These are phyloP conservation scores for Phytopythium montanum DNA, from an alignment of 352 stramenopile species.

Conservation along the genomic window DNA sequence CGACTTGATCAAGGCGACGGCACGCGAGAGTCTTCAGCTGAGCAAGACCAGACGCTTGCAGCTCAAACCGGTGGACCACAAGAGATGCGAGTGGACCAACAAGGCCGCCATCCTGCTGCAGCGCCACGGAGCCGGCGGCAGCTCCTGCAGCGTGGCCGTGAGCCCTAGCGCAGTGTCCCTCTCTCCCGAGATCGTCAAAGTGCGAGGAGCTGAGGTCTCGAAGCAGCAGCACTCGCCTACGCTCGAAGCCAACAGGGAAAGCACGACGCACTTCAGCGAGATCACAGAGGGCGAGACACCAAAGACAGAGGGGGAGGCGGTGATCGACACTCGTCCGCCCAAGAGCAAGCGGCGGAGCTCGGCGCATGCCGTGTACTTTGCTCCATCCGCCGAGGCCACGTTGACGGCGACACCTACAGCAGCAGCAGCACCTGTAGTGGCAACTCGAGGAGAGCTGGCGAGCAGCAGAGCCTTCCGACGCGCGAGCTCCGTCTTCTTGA, in stretches of 20 bases:
- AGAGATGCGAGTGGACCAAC: background rate
- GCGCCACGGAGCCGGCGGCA: background rate
- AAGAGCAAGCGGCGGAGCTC: background rate
- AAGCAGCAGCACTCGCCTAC: background rate
- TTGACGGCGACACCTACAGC: background rate
- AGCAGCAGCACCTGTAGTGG: background rate
- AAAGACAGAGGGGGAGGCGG: too few relatives aligned
- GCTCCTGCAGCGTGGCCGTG: background rate
- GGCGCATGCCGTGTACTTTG: background rate
- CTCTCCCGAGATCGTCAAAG: background rate
- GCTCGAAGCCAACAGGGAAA: background rate
- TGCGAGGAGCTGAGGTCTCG: background rate
- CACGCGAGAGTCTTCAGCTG: background rate
- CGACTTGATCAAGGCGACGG: background rate
- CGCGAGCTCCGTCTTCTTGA: conserved; percentile 19
- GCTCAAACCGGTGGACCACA: background rate
- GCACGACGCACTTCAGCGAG: background rate
- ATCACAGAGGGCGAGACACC: background rate
- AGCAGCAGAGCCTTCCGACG: background rate
- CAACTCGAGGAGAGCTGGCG: background rate
- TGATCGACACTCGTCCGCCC: background rate
- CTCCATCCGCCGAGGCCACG: background rate
- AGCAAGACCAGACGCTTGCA: background rate
- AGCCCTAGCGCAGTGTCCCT: background rate
- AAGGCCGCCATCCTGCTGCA: background rate